Conservation (phyloP, 306 rosid species). For the Sicyos baderoa region DNA sequence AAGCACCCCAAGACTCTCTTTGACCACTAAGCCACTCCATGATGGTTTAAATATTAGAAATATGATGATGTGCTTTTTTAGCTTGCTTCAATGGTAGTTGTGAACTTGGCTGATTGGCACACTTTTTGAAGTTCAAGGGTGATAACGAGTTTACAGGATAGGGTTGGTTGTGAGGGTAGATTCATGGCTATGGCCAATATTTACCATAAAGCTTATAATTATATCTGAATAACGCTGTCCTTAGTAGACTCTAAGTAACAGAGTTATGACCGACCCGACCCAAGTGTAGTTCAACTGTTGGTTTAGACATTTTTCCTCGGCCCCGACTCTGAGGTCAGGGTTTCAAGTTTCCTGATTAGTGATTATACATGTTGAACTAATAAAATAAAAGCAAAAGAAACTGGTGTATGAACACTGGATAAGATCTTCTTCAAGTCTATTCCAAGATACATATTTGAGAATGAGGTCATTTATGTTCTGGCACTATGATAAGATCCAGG, state of each 20-base stretch:
- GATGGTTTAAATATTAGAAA: background rate
- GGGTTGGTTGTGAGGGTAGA: background rate
- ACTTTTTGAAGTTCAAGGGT: background rate
- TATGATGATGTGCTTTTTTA: background rate
- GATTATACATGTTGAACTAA: no score
- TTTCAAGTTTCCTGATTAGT: no score
- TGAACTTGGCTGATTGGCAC: background rate
- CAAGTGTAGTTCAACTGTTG: no score
- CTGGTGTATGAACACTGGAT: background rate
- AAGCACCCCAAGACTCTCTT: no score
- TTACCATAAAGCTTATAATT: background rate
- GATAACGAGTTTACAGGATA: background rate
- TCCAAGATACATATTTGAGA: background rate
- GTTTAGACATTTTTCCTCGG: no score
- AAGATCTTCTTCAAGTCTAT: background rate
- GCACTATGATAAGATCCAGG: no score
- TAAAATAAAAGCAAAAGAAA: no score
- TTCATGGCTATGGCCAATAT: background rate
- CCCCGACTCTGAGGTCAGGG: no score
- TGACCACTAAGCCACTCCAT: no score
- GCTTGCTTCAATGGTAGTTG: conserved; percentile 1
- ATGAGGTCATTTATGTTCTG: background rate
- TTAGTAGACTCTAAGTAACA: background rate
- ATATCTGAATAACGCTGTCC: background rate
- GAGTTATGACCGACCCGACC: no score